Evolutionary conservation across 305 asterid genomes (phyloP).

Genomic region (Rubia peregrina): DNA sequence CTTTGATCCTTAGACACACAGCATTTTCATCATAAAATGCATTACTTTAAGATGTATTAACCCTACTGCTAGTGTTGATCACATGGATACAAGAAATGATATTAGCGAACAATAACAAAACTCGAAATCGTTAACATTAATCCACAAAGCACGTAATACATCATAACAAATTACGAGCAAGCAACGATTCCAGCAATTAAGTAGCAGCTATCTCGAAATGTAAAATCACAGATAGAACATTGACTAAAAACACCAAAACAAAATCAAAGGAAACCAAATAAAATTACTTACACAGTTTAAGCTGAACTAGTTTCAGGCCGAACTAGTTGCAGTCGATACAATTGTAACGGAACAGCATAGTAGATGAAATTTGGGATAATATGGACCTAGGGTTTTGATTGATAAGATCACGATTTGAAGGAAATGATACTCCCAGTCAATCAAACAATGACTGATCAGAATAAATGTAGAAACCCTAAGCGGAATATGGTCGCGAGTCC

Average conservation of each 20-base stretch:
- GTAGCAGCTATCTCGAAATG: not conserved
- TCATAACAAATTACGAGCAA: not conserved
- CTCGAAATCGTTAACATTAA: not conserved
- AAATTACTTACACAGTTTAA: not conserved
- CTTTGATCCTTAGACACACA: not conserved
- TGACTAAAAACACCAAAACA: not conserved
- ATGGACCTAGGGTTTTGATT: slow-evolving; percentile 51
- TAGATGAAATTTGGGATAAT: not conserved
- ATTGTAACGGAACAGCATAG: not conserved
- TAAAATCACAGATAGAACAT: not conserved
- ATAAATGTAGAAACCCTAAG: slow-evolving; percentile 2
- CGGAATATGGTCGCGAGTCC: not conserved
- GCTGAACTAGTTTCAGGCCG: not conserved
- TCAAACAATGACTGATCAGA: not conserved
- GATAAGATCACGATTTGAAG: slow-evolving; percentile 12
- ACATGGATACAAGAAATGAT: not conserved
- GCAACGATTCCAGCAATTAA: not conserved
- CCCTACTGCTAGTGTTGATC: no score
- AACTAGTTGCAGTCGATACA: not conserved
- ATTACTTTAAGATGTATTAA: not conserved
- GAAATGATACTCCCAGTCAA: not conserved
- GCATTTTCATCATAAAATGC: not conserved
- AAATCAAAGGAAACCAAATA: not conserved
- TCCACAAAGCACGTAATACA: not conserved
- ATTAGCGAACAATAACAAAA: not conserved